phyloP scores from a whole-genome alignment of 768 basidiomycete genomes.

The Hygrocybe coccinea region DNA sequence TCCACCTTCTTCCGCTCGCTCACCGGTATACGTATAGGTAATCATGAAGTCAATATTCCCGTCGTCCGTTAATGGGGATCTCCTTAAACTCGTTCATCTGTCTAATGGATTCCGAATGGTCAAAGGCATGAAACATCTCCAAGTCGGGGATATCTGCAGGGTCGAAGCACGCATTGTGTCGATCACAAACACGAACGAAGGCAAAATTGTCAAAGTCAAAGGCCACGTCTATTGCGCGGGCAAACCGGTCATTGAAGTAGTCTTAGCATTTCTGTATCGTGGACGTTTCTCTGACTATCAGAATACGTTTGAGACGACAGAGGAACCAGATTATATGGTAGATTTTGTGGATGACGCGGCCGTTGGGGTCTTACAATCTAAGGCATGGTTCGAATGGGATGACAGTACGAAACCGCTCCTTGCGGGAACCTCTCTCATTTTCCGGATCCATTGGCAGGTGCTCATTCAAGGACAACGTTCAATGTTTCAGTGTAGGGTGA shows the following conservation, averaged over 20 bases:
- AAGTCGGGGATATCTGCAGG: slow-evolving; percentile 87
- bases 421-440: no score
- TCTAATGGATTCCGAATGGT: slow-evolving; percentile 94
- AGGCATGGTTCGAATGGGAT: no score
- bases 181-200: slow-evolving; percentile 83
- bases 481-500: no score
- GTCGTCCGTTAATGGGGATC: slow-evolving; percentile 82
- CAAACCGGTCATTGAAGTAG: slow-evolving; percentile 84
- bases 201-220: slow-evolving; percentile 90
- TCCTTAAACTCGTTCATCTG: slow-evolving; percentile 93
- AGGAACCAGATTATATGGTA: no score
- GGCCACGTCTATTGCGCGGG: slow-evolving; percentile 75
- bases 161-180: slow-evolving; percentile 86
- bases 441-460: no score
- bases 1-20: neutral
- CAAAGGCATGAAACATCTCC: slow-evolving; percentile 67
- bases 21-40: slow-evolving; percentile 49
- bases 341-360: no score
- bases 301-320: no score
- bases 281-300: no score
- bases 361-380: no score
- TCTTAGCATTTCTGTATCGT: slow-evolving; percentile 92
- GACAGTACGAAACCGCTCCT: no score
- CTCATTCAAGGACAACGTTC: no score
- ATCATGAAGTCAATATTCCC: slow-evolving; percentile 99